Conservation (phyloP, 805 yeast genomes). For the Yamadazyma sp. region DNA sequence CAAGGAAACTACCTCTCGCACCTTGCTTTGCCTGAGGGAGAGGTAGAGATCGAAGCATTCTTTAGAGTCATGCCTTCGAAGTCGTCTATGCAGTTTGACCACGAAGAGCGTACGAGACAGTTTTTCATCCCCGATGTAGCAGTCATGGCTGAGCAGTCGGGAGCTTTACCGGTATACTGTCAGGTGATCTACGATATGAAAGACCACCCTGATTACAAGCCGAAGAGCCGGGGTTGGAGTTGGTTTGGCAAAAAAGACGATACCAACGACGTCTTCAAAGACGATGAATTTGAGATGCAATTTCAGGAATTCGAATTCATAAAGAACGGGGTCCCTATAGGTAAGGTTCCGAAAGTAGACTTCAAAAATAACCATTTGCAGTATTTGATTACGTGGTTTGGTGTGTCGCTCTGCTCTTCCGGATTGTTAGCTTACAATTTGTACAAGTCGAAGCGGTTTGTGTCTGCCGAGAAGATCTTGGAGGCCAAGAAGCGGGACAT, state of each 20-base stretch:
- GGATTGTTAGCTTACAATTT: conserved; percentile 52
- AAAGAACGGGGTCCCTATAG: conserved; percentile 87
- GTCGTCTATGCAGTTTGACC: conserved; percentile 68
- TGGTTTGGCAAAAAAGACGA: conserved; percentile 5
- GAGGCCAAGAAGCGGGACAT: conserved; percentile 41
- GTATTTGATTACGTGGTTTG: conserved; percentile 94
- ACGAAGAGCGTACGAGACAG: conserved; percentile 61
- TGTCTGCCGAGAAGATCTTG: conserved; percentile 40
- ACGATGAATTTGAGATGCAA: conserved; percentile 32
- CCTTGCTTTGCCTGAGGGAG: conserved; percentile 71
- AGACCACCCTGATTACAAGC: conserved; percentile 58
- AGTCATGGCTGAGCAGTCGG: conserved; percentile 71
- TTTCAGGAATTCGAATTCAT: conserved; percentile 54
- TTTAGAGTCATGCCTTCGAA: conserved; percentile 64
- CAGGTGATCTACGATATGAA: conserved; percentile 69
- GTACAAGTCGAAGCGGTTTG: conserved; percentile 28
- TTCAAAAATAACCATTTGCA: conserved; percentile 88
- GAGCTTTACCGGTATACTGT: conserved; percentile 69
- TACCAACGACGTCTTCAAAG: conserved; percentile 14
- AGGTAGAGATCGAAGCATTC: conserved; percentile 69
- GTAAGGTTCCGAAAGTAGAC: conserved; percentile 76
- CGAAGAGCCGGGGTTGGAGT: conserved; percentile 8
- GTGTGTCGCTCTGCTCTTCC: conserved; percentile 71
- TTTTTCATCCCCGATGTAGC: conserved; percentile 81
- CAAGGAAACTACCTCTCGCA: conserved; percentile 53